Evolutionary conservation across 495 filamentous ascomycete species (phyloP), one percentile per base, ranked within the genome.

Genomic region (Penicillium manginii): DNA sequence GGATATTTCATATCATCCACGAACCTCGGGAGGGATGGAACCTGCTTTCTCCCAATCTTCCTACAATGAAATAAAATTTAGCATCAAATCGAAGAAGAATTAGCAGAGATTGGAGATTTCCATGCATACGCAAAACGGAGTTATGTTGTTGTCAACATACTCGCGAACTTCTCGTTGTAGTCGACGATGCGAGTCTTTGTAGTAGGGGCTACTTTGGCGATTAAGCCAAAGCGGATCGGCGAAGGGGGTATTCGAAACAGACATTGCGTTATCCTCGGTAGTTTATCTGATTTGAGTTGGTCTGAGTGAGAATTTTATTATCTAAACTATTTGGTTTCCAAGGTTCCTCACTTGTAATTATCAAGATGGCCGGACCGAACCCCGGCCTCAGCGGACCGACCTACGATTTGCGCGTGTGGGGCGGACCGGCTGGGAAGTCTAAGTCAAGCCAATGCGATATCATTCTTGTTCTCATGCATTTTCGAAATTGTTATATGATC

Each of bases 171-270:
- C 88, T 57, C 81, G 82, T 71, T 86, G 86, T 35, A 93, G 67
- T 46, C 71, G 70, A 21, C 81, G 73, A 71, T 93, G 89, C 54
- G 79, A 84, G 14, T 90, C 87, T 40, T 81, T 87, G 78, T 85
- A 93, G 72, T 90, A 93, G 15, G 89, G 88, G 49, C 78, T 85
- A 76, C 86, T 88, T 61, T 78, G 73, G 1, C 85, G 86, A 11
- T 81, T 82, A 45, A 91, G 77, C 90, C 90, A 93, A 50, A 87
- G 74, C 12, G 87, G 86, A 66, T 91, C 89, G 40, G 84, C 86
- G 62, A 91, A 91, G 14, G 89, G 89, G 21, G 43, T 53, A 2
- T 35, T 57, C 2, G 61, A 60, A 21, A 57, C 18, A 33, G 59
- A 53, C 51, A 53, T 53, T 52, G 21, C 23, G 29, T 29, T 12